Base-by-base conservation (phyloP, 768 basidiomycete genomes). In the Tulasnella sp. region DNA sequence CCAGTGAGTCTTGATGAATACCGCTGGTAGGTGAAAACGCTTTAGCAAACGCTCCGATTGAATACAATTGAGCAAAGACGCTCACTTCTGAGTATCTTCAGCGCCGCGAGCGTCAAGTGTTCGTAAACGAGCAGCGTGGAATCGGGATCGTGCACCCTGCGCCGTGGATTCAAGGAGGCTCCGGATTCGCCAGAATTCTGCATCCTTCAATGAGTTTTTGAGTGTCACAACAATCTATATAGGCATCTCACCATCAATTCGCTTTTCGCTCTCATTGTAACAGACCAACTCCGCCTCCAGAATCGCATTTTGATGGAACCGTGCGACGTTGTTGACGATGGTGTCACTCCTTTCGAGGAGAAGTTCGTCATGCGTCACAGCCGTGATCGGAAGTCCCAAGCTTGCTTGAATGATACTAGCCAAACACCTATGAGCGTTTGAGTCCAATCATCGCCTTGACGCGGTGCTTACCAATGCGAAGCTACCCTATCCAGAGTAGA, bases 261-360 rank as follows among this genome's bases (percentile, higher is more conserved):
- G 77, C 11, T 81, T 73, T 22, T 79, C 78, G 1, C 78, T 79
- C 34, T 88, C 89, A 41, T 90, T 85, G 78, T 86, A 96, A 0
- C 91, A 89, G 5, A 96, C 89, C 88, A 96, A 92, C 79, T 98
- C 95, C 1, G 94, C 94, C 77, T 98, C 95, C 0, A 90, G 75
- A 7, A 87, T 81, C 35, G 84, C 75, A 16, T 79, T 80, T 2
- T 71, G 64, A 34, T 76, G 26, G 5, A n/a, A 9, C 67, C 11
- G 39, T 41, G 11, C 14, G 52, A 34, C 16, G 22, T 12, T n/a
- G 52, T n/a, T 69, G 29, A 44, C 19, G 76, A 73, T n/a, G 67
- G 67, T 9, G 62, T 47, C 29, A 65, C 69, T 40, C 37, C 47
- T 52, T 22, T 52, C 47, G n/a, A 52, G 47, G 47, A 52, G n/a